Percentiles rank a stretch among this genome's conserved stretches.
phyloP scores from a whole-genome alignment of 768 basidiomycete genomes.

The Megacollybia marginata region DNA sequence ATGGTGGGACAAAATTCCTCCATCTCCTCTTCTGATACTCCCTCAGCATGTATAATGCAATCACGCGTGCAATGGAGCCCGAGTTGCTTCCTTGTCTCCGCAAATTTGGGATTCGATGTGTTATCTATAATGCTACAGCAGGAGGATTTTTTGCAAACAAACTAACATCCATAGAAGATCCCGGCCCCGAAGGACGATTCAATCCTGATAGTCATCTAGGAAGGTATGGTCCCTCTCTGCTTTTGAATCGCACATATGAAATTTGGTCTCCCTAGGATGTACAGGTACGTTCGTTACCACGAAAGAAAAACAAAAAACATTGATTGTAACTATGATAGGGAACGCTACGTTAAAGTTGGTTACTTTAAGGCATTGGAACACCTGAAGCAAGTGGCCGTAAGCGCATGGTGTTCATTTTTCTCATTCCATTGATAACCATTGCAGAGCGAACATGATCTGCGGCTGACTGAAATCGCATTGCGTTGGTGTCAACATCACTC shows the following conservation, averaged over 20 bases:
- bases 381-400: conserved; percentile 32
- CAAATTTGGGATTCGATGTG: conserved; percentile 37
- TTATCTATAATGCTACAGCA: conserved; percentile 40
- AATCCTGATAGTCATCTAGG: conserved; percentile 19
- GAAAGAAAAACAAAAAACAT: too few species aligned
- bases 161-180: conserved; percentile 23
- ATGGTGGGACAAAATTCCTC: conserved; percentile 18
- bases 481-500: conserved; percentile 50
- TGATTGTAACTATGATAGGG: conserved; percentile 34
- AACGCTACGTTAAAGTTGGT: conserved; percentile 33
- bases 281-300: too few species aligned
- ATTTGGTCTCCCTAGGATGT: too few species aligned
- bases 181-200: conserved; percentile 31
- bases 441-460: conserved; percentile 33
- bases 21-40: background rate
- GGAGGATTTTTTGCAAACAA: conserved; percentile 44
- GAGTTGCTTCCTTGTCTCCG: conserved; percentile 42
- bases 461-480: conserved; percentile 41
- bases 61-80: conserved; percentile 39
- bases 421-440: background rate
- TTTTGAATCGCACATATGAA: too few species aligned
- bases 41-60: conserved; percentile 29
- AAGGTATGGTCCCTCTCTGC: too few species aligned
- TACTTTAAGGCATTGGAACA: conserved; percentile 36
- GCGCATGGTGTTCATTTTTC: background rate